Percentiles rank a stretch among this genome's conserved stretches.
Evolutionary conservation across 2,329 filamentous ascomycete species (phyloP).

Genomic region (Sporothrix curviconia): DNA sequence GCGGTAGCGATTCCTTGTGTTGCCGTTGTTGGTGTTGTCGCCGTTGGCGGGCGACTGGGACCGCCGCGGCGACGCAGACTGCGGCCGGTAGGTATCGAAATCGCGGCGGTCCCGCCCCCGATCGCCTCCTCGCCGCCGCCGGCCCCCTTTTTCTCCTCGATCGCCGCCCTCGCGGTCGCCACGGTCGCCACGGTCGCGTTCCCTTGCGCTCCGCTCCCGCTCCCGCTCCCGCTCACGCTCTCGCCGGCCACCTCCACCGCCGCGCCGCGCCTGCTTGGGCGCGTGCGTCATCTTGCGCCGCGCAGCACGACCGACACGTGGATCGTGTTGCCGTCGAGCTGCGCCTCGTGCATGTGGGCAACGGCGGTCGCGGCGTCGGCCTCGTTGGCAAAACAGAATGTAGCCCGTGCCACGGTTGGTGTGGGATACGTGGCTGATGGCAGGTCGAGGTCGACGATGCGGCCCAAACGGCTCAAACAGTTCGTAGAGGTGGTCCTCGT

Average conservation of each 20-base stretch:
- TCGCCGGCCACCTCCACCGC: constrained; percentile 52
- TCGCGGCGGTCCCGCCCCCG: constrained; percentile 17
- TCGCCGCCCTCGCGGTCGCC: neutral
- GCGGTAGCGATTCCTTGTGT: constrained; percentile 35
- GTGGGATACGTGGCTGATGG: constrained; percentile 67
- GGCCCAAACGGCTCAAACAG: constrained; percentile 87
- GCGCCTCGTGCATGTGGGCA: constrained; percentile 96
- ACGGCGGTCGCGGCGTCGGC: constrained; percentile 81
- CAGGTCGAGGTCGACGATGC: constrained; percentile 79
- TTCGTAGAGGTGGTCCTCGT: constrained; percentile 77
- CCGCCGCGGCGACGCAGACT: constrained; percentile 44
- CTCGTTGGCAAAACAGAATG: constrained; percentile 72
- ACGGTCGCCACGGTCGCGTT: constrained; percentile 22
- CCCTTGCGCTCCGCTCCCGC: constrained; percentile 21
- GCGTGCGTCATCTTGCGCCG: constrained; percentile 74
- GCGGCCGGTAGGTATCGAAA: constrained; percentile 47
- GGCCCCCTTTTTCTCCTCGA: neutral
- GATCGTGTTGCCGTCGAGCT: constrained; percentile 75
- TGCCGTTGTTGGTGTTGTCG: constrained; percentile 23
- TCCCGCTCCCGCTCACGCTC: constrained; percentile 31
- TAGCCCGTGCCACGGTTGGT: constrained; percentile 85
- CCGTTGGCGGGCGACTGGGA: constrained; percentile 25
- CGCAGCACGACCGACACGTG: constrained; percentile 82
- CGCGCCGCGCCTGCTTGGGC: constrained; percentile 63
- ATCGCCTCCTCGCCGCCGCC: constrained; percentile 21